Evolutionary conservation across 2,329 filamentous ascomycete species (phyloP).

Genomic region (Mollisia scopiformis): DNA sequence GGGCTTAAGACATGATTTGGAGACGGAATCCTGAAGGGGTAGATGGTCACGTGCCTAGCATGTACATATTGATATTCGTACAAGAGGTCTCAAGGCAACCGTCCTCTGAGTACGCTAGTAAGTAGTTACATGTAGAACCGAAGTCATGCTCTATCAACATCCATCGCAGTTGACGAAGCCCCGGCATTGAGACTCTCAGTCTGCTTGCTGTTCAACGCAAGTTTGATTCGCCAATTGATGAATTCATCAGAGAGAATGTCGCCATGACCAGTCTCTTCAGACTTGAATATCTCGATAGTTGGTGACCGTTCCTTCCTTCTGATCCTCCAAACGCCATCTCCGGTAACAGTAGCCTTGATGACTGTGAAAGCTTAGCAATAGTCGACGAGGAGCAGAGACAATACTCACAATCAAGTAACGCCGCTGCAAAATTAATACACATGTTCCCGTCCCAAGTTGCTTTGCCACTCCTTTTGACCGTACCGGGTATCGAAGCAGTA

Average conservation of each 20-base stretch:
- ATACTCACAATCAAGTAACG: constrained; percentile 74
- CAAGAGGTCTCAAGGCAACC: no score
- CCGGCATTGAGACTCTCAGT: neutral
- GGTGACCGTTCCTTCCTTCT: constrained; percentile 63
- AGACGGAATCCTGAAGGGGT: neutral
- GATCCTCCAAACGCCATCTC: constrained; percentile 79
- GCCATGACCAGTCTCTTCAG: constrained; percentile 76
- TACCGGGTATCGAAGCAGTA: constrained; percentile 77
- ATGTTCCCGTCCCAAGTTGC: constrained; percentile 85
- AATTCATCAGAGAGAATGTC: constrained; percentile 78
- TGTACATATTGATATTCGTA: no score
- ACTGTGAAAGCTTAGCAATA: constrained; percentile 47
- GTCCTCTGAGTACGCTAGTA: no score
- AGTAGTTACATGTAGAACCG: no score
- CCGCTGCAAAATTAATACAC: constrained; percentile 87
- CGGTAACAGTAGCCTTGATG: constrained; percentile 62
- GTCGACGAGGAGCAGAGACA: neutral
- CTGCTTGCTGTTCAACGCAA: constrained; percentile 19
- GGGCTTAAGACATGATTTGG: neutral
- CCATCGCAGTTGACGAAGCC: neutral
- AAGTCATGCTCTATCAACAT: neutral
- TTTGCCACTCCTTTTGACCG: constrained; percentile 67
- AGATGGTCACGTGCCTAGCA: neutral
- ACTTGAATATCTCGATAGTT: constrained; percentile 72
- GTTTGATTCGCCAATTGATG: constrained; percentile 64